Evolutionary conservation across 164 flowering plant species (phyloP).

Genomic region (Vitis rotundifolia): DNA sequence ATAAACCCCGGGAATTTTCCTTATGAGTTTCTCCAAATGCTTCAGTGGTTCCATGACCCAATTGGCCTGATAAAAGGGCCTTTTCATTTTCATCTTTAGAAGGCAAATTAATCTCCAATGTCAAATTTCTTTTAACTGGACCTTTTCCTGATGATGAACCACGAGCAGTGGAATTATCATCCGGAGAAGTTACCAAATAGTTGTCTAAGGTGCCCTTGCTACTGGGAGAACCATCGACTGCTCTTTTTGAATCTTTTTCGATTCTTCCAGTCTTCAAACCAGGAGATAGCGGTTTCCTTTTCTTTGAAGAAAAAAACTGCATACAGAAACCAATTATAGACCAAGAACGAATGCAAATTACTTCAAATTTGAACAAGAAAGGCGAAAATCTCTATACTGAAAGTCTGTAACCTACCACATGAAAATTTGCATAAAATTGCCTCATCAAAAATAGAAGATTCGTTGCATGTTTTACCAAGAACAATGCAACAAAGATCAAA

Average conservation of each 20-base stretch:
- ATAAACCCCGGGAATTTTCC: slow-evolving; percentile 8
- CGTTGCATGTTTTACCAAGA: neutral
- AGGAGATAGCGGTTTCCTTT: slow-evolving; percentile 64
- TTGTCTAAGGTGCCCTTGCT: slow-evolving; percentile 65
- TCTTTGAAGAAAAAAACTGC: slow-evolving; percentile 78
- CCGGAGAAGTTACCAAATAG: slow-evolving; percentile 50
- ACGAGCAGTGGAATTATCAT: slow-evolving; percentile 15
- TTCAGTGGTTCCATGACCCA: slow-evolving; percentile 8
- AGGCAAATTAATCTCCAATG: slow-evolving; percentile 33
- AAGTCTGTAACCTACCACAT: too few relatives aligned
- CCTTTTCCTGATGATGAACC: slow-evolving; percentile 22
- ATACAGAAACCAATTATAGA: neutral
- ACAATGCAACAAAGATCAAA: neutral
- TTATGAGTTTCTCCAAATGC: slow-evolving; percentile 16
- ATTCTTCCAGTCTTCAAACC: slow-evolving; percentile 34
- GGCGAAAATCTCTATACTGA: too few relatives aligned
- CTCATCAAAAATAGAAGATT: too few relatives aligned
- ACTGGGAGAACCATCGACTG: slow-evolving; percentile 57
- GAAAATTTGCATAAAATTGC: too few relatives aligned
- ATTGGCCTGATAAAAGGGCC: slow-evolving; percentile 8
- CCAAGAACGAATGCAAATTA: neutral
- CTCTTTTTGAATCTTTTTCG: slow-evolving; percentile 33
- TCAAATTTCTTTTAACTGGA: slow-evolving; percentile 49
- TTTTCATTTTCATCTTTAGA: slow-evolving; percentile 19
- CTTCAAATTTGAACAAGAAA: neutral